Evolutionary conservation across 129 eudicot species (phyloP).

Genomic region (Chrysanthemum lavandulifolium): DNA sequence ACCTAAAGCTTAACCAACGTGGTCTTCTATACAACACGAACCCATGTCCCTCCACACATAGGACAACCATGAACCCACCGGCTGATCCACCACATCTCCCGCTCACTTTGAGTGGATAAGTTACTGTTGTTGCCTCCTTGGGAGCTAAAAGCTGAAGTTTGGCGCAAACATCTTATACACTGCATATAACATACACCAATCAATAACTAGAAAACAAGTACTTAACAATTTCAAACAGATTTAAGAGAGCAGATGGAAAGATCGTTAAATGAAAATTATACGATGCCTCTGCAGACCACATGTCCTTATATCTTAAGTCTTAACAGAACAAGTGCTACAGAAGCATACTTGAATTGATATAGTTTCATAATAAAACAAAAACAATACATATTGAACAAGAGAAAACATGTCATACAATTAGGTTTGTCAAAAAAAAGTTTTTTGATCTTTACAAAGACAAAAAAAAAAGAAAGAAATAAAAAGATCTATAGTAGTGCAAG

Average conservation of each 20-base stretch:
- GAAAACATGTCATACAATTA: no score
- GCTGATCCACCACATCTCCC: conserved; percentile 90
- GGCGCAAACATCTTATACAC: conserved; percentile 98
- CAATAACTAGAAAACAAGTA: not conserved
- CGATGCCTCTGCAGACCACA: not conserved
- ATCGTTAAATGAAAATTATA: not conserved
- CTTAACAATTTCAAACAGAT: not conserved
- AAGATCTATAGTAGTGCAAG: not conserved
- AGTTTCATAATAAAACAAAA: no score
- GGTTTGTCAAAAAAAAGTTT: no score
- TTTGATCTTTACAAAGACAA: not conserved
- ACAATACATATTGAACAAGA: no score
- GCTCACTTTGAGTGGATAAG: conserved; percentile 56
- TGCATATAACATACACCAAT: conserved; percentile 34
- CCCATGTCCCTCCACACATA: conserved; percentile 99
- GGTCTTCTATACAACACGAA: conserved; percentile 71
- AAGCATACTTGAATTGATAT: no score
- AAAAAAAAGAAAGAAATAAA: not conserved
- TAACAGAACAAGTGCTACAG: no score
- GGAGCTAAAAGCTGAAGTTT: conserved; percentile 84
- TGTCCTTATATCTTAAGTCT: not conserved
- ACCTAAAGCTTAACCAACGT: conserved; percentile 23
- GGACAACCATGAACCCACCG: conserved; percentile 98
- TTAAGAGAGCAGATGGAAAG: not conserved
- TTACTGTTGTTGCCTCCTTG: conserved; percentile 42